Percentiles rank a stretch among this genome's conserved stretches.
Evolutionary conservation across 1,284 basidiomycete species (phyloP).

Genomic region (Austropuccinia psidii): DNA sequence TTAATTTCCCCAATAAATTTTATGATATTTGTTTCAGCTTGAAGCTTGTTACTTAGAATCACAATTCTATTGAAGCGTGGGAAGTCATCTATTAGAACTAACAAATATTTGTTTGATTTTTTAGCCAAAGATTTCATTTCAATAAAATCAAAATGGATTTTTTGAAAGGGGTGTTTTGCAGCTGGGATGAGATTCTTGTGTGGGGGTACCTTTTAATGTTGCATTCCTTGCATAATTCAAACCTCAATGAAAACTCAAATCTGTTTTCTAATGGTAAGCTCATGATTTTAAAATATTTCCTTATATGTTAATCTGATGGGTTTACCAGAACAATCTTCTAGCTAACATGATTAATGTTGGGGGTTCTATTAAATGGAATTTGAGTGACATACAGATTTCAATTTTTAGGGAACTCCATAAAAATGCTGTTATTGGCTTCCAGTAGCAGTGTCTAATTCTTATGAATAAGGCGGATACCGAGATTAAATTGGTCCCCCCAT

Average conservation of each 20-base stretch:
- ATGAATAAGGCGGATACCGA: neutral
- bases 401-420: neutral
- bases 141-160: neutral
- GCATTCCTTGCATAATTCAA: neutral
- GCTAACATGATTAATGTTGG: too few relatives aligned
- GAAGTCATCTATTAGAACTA: conserved; percentile 10
- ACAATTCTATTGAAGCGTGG: neutral
- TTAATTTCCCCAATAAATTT: neutral
- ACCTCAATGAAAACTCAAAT: neutral
- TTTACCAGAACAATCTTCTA: neutral
- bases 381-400: neutral
- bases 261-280: neutral
- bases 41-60: neutral
- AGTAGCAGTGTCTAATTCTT: neutral
- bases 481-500: neutral
- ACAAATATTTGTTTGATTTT: neutral
- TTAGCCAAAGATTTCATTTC: neutral
- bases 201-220: neutral
- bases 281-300: neutral
- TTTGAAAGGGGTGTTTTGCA: neutral
- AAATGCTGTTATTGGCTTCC: neutral
- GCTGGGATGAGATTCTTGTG: too few relatives aligned
- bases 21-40: neutral
- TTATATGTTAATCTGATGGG: neutral
- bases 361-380: too few relatives aligned